Percentiles rank a stretch among this genome's conserved stretches.
Evolutionary conservation across 805 yeast genomes (phyloP).

Genomic region (Zygosaccharomyces bailii): DNA sequence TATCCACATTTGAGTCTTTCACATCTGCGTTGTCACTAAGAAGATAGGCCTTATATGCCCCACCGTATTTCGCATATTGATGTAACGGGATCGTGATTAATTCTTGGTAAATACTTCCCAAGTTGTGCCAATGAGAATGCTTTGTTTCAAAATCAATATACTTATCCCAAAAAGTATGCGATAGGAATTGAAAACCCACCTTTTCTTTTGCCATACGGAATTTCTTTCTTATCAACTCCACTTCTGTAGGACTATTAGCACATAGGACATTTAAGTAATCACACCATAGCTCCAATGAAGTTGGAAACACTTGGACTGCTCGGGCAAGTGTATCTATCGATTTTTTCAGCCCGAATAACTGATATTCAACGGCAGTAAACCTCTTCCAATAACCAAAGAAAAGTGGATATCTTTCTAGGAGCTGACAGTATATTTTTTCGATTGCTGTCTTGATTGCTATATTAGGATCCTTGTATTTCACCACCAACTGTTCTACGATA

Average conservation of each 20-base stretch:
- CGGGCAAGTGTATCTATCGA: slow-evolving; percentile 45
- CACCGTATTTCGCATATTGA: slow-evolving; percentile 78
- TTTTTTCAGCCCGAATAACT: slow-evolving; percentile 50
- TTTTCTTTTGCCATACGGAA: slow-evolving; percentile 48
- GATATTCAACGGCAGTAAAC: slow-evolving; percentile 52
- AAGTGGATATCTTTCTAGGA: slow-evolving; percentile 56
- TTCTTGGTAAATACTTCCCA: slow-evolving; percentile 42
- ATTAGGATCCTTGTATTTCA: slow-evolving; percentile 37
- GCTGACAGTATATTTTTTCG: slow-evolving; percentile 38
- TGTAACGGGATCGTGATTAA: slow-evolving; percentile 67
- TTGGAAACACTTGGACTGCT: slow-evolving; percentile 50
- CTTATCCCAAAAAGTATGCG: slow-evolving; percentile 82
- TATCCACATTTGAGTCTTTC: slow-evolving; percentile 36
- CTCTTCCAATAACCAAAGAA: slow-evolving; percentile 62
- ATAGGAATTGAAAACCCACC: slow-evolving; percentile 69
- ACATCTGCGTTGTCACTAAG: slow-evolving; percentile 10
- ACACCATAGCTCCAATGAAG: slow-evolving; percentile 63
- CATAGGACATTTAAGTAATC: slow-evolving; percentile 57
- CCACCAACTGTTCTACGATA: slow-evolving; percentile 33
- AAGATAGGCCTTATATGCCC: slow-evolving; percentile 40
- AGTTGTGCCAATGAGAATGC: slow-evolving; percentile 37
- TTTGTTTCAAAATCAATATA: slow-evolving; percentile 59
- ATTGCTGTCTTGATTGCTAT: slow-evolving; percentile 29
- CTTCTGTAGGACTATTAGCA: slow-evolving; percentile 39
- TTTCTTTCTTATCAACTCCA: slow-evolving; percentile 36